These are phyloP conservation scores for Pseudogymnoascus sp. DNA, from an alignment of 2,329 filamentous ascomycete genomes.

Conservation along the genomic window DNA sequence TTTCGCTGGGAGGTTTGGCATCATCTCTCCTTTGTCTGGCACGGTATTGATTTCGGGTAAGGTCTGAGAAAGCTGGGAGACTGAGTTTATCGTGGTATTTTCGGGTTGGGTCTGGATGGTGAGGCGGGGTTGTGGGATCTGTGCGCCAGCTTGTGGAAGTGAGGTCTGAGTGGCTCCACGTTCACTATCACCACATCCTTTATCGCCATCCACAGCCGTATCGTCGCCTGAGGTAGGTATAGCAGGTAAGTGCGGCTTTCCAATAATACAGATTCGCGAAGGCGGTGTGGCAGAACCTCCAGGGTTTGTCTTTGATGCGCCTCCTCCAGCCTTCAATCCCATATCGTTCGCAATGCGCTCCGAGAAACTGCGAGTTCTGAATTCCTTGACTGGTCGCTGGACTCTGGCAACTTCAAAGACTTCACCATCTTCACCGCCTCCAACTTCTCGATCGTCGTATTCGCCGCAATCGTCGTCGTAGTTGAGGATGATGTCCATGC, in stretches of 20 bases:
- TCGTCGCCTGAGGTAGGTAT: background rate
- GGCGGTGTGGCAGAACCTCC: background rate
- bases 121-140: background rate
- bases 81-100: background rate
- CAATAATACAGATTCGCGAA: background rate
- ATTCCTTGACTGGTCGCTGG: background rate
- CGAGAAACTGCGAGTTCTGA: background rate
- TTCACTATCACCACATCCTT: background rate
- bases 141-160: background rate
- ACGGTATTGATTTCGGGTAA: background rate
- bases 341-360: background rate
- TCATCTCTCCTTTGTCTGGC: background rate
- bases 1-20: background rate
- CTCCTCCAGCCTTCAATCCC: background rate
- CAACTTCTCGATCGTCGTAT: background rate
- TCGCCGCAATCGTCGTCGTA: background rate
- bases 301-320: background rate
- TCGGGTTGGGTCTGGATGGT: background rate
- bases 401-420: background rate
- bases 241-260: background rate
- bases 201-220: background rate
- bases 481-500: background rate
- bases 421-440: background rate
- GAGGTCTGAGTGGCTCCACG: background rate
- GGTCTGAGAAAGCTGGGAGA: background rate